Percentiles rank a stretch among this genome's conserved stretches.
phyloP scores from a whole-genome alignment of 2,329 filamentous ascomycete species.

The Parafenestella ontariensis region DNA sequence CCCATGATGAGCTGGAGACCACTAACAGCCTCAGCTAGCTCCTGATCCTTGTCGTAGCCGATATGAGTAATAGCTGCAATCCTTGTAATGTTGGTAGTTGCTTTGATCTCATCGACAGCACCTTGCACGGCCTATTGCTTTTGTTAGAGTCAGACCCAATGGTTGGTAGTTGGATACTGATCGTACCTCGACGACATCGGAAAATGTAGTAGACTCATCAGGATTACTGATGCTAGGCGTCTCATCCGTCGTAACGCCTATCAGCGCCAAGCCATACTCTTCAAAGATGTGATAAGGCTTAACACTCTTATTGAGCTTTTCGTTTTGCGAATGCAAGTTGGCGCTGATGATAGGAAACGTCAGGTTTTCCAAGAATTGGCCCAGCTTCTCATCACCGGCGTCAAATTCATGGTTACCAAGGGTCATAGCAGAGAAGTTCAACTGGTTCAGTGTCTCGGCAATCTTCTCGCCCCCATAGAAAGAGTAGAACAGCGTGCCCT shows the following conservation, averaged over 20 bases:
- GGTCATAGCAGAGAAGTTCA: conserved; percentile 73
- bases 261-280: conserved; percentile 66
- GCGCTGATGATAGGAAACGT: conserved; percentile 70
- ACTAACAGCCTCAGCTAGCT: conserved; percentile 65
- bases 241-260: conserved; percentile 69
- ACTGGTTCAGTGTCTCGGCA: conserved; percentile 68
- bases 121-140: conserved; percentile 60
- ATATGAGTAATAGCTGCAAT: conserved; percentile 73
- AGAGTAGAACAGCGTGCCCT: conserved; percentile 72
- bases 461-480: conserved; percentile 74
- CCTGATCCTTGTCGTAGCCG: conserved; percentile 69
- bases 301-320: conserved; percentile 67
- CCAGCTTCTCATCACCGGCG: conserved; percentile 67
- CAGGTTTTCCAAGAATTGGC: conserved; percentile 67
- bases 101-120: conserved; percentile 67
- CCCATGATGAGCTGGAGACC: conserved; percentile 74
- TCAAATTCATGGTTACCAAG: conserved; percentile 62
- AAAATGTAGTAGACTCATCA: conserved; percentile 64
- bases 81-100: conserved; percentile 67
- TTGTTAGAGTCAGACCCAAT: not conserved
- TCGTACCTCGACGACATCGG: conserved; percentile 57
- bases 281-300: conserved; percentile 71
- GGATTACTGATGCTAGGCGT: conserved; percentile 66
- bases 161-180: not conserved
- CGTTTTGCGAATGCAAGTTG: conserved; percentile 68